Percentiles rank a stretch among this genome's conserved stretches.
phyloP scores from a whole-genome alignment of 75 land plant genomes.

The Selaginella tamariscina region DNA sequence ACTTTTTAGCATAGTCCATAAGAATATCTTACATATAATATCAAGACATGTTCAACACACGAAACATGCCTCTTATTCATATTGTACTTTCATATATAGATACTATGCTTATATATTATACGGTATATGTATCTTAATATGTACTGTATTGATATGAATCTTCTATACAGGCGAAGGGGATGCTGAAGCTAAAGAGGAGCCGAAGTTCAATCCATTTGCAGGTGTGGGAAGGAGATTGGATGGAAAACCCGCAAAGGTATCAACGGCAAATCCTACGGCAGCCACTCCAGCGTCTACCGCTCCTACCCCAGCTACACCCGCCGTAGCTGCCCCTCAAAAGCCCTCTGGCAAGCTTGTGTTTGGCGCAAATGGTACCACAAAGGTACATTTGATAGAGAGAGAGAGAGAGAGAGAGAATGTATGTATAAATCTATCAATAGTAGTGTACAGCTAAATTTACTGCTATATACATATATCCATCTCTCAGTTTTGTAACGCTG shows the following conservation, averaged over 20 bases:
- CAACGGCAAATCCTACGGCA: slow-evolving; percentile 23
- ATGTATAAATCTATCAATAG: no score
- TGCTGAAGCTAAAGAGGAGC: slow-evolving; percentile 30
- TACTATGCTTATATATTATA: no score
- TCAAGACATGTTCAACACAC: no score
- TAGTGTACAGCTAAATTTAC: no score
- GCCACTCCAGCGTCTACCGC: slow-evolving; percentile 27
- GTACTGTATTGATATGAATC: neutral
- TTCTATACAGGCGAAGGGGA: slow-evolving; percentile 24
- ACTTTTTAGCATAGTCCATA: no score
- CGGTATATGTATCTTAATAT: neutral
- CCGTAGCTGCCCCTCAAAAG: slow-evolving; percentile 16
- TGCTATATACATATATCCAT: no score
- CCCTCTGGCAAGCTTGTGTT: slow-evolving; percentile 78
- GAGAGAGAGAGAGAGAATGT: no score
- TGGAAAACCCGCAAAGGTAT: slow-evolving; percentile 43
- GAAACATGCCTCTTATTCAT: no score
- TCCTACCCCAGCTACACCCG: slow-evolving; percentile 16
- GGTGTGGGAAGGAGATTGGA: slow-evolving; percentile 68
- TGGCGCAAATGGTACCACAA: slow-evolving; percentile 41
- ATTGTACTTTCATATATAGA: no score
- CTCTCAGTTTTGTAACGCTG: no score
- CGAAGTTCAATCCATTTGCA: slow-evolving; percentile 56
- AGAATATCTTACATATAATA: no score
- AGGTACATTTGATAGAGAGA: no score